Evolutionary conservation across 805 yeast species (phyloP).

Genomic region (Ogataea nitratoaversa): DNA sequence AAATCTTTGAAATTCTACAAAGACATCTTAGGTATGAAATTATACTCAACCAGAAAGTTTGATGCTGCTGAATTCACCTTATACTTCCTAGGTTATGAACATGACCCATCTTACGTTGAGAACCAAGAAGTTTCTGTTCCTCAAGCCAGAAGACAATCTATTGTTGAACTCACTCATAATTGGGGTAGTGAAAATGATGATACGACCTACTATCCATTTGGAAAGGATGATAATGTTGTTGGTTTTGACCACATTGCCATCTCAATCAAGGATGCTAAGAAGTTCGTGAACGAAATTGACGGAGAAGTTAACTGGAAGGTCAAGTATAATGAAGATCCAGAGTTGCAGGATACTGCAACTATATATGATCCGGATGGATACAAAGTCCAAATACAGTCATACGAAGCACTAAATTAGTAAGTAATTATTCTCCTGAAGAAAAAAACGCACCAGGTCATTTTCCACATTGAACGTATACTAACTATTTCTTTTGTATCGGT

Average conservation of each 20-base stretch:
- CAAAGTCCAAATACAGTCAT: constrained; percentile 59
- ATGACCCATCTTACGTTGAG: constrained; percentile 39
- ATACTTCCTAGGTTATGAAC: constrained; percentile 78
- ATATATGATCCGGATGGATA: constrained; percentile 90
- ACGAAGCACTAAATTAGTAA: constrained; percentile 20
- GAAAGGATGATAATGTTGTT: constrained; percentile 49
- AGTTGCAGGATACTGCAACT: constrained; percentile 61
- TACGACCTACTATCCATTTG: constrained; percentile 76
- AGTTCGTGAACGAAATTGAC: constrained; percentile 48
- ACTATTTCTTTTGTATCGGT: too few species aligned
- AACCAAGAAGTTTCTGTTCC: constrained; percentile 31
- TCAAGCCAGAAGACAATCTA: constrained; percentile 52
- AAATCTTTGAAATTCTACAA: constrained; percentile 75
- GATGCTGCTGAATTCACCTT: constrained; percentile 76
- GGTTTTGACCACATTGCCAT: constrained; percentile 90
- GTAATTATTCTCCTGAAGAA: constrained; percentile 6
- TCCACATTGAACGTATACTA: neutral
- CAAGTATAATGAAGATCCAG: constrained; percentile 49
- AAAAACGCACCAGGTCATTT: neutral
- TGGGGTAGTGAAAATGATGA: constrained; percentile 89
- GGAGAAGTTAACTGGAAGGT: constrained; percentile 52
- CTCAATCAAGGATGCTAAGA: constrained; percentile 58
- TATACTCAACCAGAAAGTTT: constrained; percentile 52
- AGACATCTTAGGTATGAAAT: constrained; percentile 75
- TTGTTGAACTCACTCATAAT: constrained; percentile 89